These are phyloP conservation scores for Boletellus deceptivus DNA, from an alignment of 1,284 basidiomycete genomes.

Conservation along the genomic window DNA sequence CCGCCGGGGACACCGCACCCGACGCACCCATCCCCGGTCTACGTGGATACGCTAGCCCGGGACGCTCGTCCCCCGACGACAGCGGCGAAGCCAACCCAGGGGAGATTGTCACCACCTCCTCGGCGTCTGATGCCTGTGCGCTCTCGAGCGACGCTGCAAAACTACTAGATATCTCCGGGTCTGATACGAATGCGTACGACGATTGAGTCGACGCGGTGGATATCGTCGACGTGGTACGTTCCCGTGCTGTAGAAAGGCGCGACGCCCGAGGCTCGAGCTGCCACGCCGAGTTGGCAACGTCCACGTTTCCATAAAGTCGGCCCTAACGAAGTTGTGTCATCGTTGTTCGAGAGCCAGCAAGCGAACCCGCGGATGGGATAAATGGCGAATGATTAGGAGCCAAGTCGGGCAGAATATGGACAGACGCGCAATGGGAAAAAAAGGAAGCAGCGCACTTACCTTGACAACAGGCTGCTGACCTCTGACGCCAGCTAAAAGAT, in stretches of 20 bases:
- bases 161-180: constrained; percentile 75
- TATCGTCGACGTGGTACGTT: constrained; percentile 68
- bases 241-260: constrained; percentile 49
- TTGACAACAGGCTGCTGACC: constrained; percentile 69
- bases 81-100: constrained; percentile 60
- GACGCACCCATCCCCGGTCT: constrained; percentile 39
- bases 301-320: constrained; percentile 63
- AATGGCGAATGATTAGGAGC: background rate
- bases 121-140: constrained; percentile 63
- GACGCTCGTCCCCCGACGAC: constrained; percentile 52
- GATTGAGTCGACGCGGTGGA: constrained; percentile 74
- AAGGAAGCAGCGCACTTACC: constrained; percentile 37
- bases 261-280: constrained; percentile 67
- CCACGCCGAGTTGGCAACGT: constrained; percentile 65
- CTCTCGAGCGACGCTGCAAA: constrained; percentile 77
- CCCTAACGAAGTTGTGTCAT: constrained; percentile 22
- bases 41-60: constrained; percentile 32
- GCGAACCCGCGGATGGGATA: background rate
- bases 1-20: constrained; percentile 56
- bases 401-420: background rate
- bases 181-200: constrained; percentile 74
- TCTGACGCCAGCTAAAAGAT: constrained; percentile 67
- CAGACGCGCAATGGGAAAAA: background rate
- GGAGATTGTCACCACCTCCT: constrained; percentile 52
- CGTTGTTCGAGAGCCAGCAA: background rate